Evolutionary conservation across 108 stramenopile genomes (phyloP).

Genomic region (Seminavis robusta): DNA sequence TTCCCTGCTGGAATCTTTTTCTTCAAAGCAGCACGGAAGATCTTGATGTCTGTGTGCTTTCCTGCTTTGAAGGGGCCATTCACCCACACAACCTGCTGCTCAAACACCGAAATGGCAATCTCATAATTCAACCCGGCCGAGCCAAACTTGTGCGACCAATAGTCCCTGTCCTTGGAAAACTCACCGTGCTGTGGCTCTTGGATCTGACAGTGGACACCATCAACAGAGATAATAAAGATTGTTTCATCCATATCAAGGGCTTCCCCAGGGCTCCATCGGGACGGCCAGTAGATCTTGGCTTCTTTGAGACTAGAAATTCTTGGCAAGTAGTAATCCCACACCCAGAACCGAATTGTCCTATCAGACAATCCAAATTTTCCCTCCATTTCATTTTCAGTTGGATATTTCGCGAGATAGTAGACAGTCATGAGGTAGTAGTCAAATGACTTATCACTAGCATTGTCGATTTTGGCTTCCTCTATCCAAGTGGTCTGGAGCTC

Average conservation of each 20-base stretch:
- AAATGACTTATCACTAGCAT: too few species aligned
- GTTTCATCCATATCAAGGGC: neutral
- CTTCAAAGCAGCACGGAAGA: too few species aligned
- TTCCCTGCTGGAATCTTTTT: too few species aligned
- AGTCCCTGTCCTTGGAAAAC: neutral
- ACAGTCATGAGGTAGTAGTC: constrained; percentile 2
- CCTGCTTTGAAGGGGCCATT: too few species aligned
- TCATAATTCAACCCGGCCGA: constrained; percentile 8
- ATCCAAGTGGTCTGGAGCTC: too few species aligned
- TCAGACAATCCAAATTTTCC: neutral
- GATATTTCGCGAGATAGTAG: constrained; percentile 3
- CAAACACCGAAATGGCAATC: neutral
- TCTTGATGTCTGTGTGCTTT: too few species aligned
- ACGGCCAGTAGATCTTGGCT: neutral
- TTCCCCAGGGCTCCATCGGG: too few species aligned
- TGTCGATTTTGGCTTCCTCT: too few species aligned
- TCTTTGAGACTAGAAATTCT: constrained; percentile 1
- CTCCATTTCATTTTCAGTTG: neutral
- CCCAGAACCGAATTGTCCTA: neutral
- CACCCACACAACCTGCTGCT: too few species aligned
- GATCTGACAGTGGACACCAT: constrained; percentile 13
- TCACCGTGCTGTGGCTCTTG: constrained; percentile 1
- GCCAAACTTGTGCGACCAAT: too few species aligned
- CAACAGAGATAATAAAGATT: constrained; percentile 9
- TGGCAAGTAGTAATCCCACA: neutral